A percentile compares a stretch with the other conserved stretches of the same genome.
Conservation (phyloP, 768 basidiomycete species). For the Amylocystis lapponica region DNA sequence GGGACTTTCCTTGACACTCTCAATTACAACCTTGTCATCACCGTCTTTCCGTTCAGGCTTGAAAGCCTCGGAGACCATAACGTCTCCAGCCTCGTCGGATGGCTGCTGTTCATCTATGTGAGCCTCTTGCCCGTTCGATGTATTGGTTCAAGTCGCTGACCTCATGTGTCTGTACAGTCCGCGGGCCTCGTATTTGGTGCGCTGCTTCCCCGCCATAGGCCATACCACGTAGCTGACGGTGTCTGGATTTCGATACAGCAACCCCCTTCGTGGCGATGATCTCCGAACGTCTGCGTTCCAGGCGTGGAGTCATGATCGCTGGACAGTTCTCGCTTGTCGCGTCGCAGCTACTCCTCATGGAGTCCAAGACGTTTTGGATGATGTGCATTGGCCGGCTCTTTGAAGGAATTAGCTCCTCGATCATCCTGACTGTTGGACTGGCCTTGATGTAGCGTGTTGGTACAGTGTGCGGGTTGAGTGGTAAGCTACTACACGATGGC, state of each 20-base stretch:
- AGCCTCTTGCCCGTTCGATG: neutral
- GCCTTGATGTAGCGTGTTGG: slow-evolving; percentile 23
- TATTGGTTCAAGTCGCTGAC: neutral
- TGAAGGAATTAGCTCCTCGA: slow-evolving; percentile 27
- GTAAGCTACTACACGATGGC: neutral
- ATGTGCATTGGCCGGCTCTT: slow-evolving; percentile 26
- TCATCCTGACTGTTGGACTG: slow-evolving; percentile 26
- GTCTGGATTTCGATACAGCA: neutral
- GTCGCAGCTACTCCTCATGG: slow-evolving; percentile 28
- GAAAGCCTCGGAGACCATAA: neutral
- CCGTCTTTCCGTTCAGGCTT: slow-evolving; percentile 1
- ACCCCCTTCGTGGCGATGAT: neutral
- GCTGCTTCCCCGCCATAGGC: neutral
- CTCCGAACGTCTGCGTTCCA: neutral
- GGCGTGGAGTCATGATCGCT: slow-evolving; percentile 11
- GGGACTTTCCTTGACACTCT: neutral
- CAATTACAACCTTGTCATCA: neutral
- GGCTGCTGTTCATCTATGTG: slow-evolving; percentile 1
- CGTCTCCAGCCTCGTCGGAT: slow-evolving; percentile 1
- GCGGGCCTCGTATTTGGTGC: neutral
- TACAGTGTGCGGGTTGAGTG: too few relatives aligned
- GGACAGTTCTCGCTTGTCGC: slow-evolving; percentile 23
- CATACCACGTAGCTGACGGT: neutral
- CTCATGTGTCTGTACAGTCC: neutral
- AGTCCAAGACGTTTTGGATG: slow-evolving; percentile 23